A percentile compares a stretch with the other conserved stretches of the same genome.
Conservation (phyloP, 1,139 yeast genomes). For the Nakaseomyces kungkrabaensis region DNA sequence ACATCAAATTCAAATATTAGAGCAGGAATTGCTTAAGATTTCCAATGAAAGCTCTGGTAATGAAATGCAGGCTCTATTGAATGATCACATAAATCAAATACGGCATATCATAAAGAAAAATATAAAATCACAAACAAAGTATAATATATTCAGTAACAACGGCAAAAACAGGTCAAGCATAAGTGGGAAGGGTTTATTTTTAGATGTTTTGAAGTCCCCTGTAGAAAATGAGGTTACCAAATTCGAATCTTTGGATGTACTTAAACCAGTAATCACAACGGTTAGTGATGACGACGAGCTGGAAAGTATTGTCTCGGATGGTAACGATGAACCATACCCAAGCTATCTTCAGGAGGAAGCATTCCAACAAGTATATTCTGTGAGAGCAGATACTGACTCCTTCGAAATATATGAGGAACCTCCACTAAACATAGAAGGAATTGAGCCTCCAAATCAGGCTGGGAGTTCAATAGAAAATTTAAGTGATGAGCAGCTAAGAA, state of each 20-base stretch:
- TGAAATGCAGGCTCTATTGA: neutral
- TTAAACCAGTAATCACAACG: neutral
- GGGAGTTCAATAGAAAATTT: constrained; percentile 7
- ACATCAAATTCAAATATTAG: neutral
- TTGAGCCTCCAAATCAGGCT: neutral
- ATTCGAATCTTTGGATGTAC: neutral
- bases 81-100: neutral
- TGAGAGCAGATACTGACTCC: neutral
- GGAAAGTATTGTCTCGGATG: neutral
- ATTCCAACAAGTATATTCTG: neutral
- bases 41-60: neutral
- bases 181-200: neutral
- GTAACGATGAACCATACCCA: neutral
- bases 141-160: constrained; percentile 1
- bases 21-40: neutral
- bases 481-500: constrained; percentile 24
- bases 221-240: neutral
- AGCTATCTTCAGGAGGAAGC: neutral
- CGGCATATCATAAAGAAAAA: neutral
- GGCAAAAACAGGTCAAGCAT: neutral
- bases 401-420: neutral
- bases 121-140: neutral
- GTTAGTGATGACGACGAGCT: constrained; percentile 2
- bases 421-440: neutral
- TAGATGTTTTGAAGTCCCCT: constrained; percentile 1